These are phyloP conservation scores for Pythium aquatile DNA, from an alignment of 352 stramenopile species.

Conservation along the genomic window DNA sequence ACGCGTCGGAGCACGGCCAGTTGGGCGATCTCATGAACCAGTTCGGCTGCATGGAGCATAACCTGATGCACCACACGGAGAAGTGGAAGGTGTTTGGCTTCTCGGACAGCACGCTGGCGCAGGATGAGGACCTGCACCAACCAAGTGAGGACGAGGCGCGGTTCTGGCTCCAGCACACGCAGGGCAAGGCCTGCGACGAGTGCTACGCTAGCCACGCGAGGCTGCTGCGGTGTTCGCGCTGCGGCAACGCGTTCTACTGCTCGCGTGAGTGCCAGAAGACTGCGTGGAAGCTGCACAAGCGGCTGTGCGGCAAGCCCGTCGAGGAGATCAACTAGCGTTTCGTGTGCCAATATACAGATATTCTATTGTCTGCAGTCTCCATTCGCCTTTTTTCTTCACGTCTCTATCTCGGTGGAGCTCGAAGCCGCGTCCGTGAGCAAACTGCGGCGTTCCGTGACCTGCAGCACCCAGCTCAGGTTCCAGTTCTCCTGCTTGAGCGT, in stretches of 20 bases:
- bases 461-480: conserved; percentile 56
- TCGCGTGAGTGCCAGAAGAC: conserved; percentile 79
- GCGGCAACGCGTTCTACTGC: conserved; percentile 70
- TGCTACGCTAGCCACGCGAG: conserved; percentile 56
- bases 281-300: conserved; percentile 81
- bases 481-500: conserved; percentile 68
- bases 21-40: conserved; percentile 64
- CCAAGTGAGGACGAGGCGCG: conserved; percentile 53
- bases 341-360: neutral
- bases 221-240: conserved; percentile 62
- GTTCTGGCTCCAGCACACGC: conserved; percentile 63
- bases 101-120: conserved; percentile 37
- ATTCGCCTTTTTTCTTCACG: neutral
- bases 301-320: conserved; percentile 53
- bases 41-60: conserved; percentile 71
- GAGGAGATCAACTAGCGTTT: conserved; percentile 40
- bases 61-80: conserved; percentile 79
- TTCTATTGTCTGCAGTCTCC: neutral
- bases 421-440: neutral
- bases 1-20: conserved; percentile 21
- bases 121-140: conserved; percentile 42
- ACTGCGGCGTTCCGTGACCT: conserved; percentile 43
- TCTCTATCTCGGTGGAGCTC: neutral
- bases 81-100: conserved; percentile 81
- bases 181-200: conserved; percentile 64